phyloP scores from a whole-genome alignment of 257 asterid genomes.

The Nicotiana noctiflora region DNA sequence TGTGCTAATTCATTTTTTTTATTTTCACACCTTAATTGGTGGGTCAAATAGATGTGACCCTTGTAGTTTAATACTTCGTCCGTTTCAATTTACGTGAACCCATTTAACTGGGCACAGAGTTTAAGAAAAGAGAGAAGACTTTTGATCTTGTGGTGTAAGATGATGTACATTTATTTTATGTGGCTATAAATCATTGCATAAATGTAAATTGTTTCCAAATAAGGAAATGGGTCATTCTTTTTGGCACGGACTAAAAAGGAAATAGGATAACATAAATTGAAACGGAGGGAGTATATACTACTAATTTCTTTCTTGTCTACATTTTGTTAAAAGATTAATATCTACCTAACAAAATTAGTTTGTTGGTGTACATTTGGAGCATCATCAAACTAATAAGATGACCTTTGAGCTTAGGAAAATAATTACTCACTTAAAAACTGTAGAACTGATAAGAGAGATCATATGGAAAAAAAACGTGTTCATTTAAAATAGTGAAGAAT shows the following conservation, averaged over 20 bases:
- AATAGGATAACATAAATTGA: no score
- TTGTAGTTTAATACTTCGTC: background rate
- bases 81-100: no score
- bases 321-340: background rate
- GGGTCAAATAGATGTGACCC: background rate
- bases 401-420: background rate
- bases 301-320: background rate
- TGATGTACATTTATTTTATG: no score
- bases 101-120: no score
- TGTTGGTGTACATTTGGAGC: background rate
- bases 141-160: no score
- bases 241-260: no score
- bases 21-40: background rate
- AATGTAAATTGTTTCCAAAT: no score
- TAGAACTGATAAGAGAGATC: background rate
- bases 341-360: background rate
- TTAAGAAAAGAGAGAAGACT: no score
- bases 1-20: background rate
- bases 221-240: no score
- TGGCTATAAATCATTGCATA: no score
- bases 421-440: background rate
- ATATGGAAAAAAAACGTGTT: background rate
- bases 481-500: background rate
- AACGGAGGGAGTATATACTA: no score
- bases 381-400: background rate